phyloP scores from a whole-genome alignment of 192 early-diverging fungal species.

The Rhizoclosmatium globosum region DNA sequence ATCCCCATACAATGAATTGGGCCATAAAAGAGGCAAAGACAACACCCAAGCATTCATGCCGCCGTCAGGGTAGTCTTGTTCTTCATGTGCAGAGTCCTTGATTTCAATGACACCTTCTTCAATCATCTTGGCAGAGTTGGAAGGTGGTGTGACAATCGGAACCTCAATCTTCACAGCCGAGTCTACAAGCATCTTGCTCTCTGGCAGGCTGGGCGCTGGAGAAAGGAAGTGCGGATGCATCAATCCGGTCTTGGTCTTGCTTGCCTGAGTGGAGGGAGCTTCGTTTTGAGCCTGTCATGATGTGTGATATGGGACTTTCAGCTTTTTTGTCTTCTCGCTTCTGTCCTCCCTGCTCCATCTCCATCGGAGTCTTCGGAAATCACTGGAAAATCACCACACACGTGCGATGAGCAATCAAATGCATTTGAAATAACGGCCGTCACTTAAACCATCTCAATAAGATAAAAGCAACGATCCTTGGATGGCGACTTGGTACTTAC shows the following conservation, averaged over 20 bases:
- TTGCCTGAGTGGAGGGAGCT: neutral
- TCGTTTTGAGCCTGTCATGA: neutral
- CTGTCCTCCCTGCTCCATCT: too few relatives aligned
- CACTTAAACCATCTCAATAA: too few relatives aligned
- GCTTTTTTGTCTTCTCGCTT: too few relatives aligned
- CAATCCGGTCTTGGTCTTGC: neutral
- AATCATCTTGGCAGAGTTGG: neutral
- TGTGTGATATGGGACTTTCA: too few relatives aligned
- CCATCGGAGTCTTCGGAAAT: too few relatives aligned
- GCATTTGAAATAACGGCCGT: too few relatives aligned
- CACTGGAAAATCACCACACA: too few relatives aligned
- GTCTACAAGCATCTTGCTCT: neutral
- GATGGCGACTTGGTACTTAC: too few relatives aligned
- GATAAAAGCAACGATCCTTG: too few relatives aligned
- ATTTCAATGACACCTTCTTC: neutral
- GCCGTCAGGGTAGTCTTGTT: slow-evolving; percentile 46
- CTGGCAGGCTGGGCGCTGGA: too few relatives aligned
- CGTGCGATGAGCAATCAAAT: too few relatives aligned
- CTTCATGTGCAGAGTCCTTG: slow-evolving; percentile 11
- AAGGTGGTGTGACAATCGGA: slow-evolving; percentile 1
- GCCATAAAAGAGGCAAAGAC: slow-evolving; percentile 53
- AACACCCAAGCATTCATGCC: slow-evolving; percentile 53
- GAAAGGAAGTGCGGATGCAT: neutral
- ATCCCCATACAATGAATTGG: slow-evolving; percentile 49
- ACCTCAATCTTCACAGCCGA: neutral